Conservation (phyloP, 352 stramenopile genomes). For the Phytophthora pisi region DNA sequence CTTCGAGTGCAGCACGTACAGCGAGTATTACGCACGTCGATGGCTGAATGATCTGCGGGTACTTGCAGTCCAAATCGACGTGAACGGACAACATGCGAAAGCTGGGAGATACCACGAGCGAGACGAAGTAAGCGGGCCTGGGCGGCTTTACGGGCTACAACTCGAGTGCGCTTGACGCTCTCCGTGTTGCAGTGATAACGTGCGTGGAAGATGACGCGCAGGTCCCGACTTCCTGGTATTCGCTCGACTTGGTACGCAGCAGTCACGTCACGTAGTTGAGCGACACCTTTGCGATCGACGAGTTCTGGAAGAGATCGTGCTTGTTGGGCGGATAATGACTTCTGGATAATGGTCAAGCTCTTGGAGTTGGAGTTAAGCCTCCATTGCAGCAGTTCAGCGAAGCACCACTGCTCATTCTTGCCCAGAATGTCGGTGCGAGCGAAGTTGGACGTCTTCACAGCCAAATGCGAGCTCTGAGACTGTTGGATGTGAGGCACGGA, state of each 20-base stretch:
- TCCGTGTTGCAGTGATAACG: no score
- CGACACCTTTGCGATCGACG: constrained; percentile 26
- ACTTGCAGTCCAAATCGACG: constrained; percentile 40
- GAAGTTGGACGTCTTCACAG: constrained; percentile 41
- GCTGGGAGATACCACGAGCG: constrained; percentile 20
- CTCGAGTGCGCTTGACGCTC: no score
- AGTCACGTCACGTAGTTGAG: constrained; percentile 41
- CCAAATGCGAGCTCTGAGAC: constrained; percentile 14
- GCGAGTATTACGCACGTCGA: constrained; percentile 29
- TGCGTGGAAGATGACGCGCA: constrained; percentile 51
- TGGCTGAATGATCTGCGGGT: constrained; percentile 29
- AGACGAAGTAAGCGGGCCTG: constrained; percentile 27
- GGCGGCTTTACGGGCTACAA: constrained; percentile 5
- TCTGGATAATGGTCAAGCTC: constrained; percentile 35
- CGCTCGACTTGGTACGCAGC: constrained; percentile 40
- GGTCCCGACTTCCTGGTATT: constrained; percentile 15
- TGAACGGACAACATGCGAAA: constrained; percentile 31
- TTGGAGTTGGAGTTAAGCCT: neutral
- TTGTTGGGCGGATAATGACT: constrained; percentile 15
- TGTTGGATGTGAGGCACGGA: constrained; percentile 32
- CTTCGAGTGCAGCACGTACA: constrained; percentile 43
- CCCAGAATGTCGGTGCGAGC: constrained; percentile 38
- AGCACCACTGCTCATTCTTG: constrained; percentile 55
- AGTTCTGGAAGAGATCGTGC: constrained; percentile 11
- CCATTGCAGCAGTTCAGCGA: constrained; percentile 28